Base-by-base conservation (phyloP, 768 basidiomycete species). In the Kondoa malvinella region DNA sequence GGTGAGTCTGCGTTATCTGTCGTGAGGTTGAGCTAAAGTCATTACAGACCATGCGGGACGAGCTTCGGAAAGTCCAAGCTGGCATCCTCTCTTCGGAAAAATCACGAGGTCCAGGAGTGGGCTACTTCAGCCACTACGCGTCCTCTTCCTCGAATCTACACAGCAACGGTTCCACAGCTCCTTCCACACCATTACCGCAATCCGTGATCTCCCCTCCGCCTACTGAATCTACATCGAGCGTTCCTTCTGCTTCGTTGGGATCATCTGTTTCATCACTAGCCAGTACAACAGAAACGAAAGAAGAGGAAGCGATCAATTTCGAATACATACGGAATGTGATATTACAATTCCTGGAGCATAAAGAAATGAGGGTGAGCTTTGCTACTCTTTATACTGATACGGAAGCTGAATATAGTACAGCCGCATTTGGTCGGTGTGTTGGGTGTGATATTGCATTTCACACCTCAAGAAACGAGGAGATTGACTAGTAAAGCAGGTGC, bases 241-340 rank as follows among this genome's bases (percentile, higher is more conserved):
- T 8, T 4, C 8, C n/a, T n/a, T n/a, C n/a, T n/a, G n/a, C n/a
- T n/a, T n/a, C n/a, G n/a, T n/a, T n/a, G n/a, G n/a, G n/a, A n/a
- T n/a, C n/a, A n/a, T n/a, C n/a, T n/a, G 1, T 15, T 25, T 31
- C 27, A 32, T 29, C 31, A 40, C 34, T 26, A 26, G 56, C 32
- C 1, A 31, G 32, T 50, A 31, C 62, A 25, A 34, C 27, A 15
- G 62, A 26, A 4, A 29, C 16, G 31, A 81, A 79, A 66, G 83
- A 82, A 14, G 92, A 96, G 57, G 92, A 94, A 75, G 94, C 94
- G 70, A 83, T 97, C 66, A 97, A 94, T 74, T 79, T 94, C 4
- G 95, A 97, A 78, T 99, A 99, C 77, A 77, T 99, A 59, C 82
- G 95, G 68, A 97, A 97, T 76, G 88, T 97, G 33, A 90, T 97